These are phyloP conservation scores for Nephelium lappaceum DNA, from an alignment of 345 rosid genomes.

Conservation along the genomic window DNA sequence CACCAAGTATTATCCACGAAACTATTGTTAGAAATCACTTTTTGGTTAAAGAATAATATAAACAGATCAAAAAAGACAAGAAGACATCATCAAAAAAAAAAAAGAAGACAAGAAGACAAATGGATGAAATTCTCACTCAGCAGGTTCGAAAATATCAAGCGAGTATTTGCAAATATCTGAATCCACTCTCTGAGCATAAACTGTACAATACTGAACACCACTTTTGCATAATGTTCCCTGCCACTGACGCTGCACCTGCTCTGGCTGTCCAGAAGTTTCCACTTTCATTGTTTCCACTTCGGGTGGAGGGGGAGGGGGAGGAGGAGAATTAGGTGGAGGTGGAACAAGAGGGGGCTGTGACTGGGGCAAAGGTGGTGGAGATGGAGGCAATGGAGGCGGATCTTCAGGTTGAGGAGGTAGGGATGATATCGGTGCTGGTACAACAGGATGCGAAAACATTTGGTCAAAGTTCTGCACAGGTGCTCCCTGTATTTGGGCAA, in stretches of 20 bases:
- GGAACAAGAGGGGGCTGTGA: constrained; percentile 80
- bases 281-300: constrained; percentile 41
- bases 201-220: constrained; percentile 85
- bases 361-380: constrained; percentile 72
- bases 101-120: constrained; percentile 13
- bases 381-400: constrained; percentile 54
- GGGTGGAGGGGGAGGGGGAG: constrained; percentile 54
- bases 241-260: constrained; percentile 58
- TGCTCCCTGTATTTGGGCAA: constrained; percentile 71
- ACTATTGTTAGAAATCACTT: constrained; percentile 9
- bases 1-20: constrained; percentile 31
- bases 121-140: constrained; percentile 58
- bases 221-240: constrained; percentile 86
- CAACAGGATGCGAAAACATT: constrained; percentile 51
- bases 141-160: constrained; percentile 71
- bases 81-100: too few relatives aligned
- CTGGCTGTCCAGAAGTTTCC: constrained; percentile 49
- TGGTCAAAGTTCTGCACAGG: constrained; percentile 67
- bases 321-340: constrained; percentile 87
- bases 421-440: constrained; percentile 48
- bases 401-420: constrained; percentile 48
- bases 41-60: constrained; percentile 20
- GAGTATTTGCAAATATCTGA: constrained; percentile 79
- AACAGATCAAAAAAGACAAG: constrained; percentile 5
- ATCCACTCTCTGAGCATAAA: constrained; percentile 72